Conservation (phyloP, 1,139 yeast genomes). For the Magnusiomyces fungicola region DNA sequence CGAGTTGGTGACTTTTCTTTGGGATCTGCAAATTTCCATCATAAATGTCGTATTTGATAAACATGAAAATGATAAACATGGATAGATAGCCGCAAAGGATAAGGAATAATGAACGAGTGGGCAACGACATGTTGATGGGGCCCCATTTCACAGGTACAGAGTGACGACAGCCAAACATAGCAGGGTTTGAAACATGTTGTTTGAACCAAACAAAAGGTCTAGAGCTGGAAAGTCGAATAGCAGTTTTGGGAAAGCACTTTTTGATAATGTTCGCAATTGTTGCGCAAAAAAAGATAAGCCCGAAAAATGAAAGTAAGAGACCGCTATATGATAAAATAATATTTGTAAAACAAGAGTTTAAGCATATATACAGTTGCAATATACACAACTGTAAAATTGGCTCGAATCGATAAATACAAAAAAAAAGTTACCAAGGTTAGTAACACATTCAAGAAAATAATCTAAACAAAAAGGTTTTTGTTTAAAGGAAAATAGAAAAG, state of each 20-base stretch:
- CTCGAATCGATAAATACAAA: no score
- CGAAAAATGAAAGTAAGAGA: slow-evolving; percentile 24
- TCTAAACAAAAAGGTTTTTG: no score
- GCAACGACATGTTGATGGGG: slow-evolving; percentile 17
- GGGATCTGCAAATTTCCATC: slow-evolving; percentile 6
- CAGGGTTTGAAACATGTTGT: slow-evolving; percentile 10
- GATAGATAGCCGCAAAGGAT: slow-evolving; percentile 19
- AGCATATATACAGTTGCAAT: slow-evolving; percentile 1
- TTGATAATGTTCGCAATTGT: slow-evolving; percentile 18
- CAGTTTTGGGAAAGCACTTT: slow-evolving; percentile 2
- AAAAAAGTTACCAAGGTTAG: no score
- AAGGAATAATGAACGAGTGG: slow-evolving; percentile 21
- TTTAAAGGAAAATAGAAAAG: no score
- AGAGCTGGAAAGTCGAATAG: slow-evolving; percentile 1
- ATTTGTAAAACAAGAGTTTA: slow-evolving; percentile 1
- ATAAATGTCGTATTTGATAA: slow-evolving; percentile 11
- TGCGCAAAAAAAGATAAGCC: slow-evolving; percentile 18
- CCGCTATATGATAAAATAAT: slow-evolving; percentile 16
- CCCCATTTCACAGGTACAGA: slow-evolving; percentile 21
- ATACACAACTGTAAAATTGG: no score
- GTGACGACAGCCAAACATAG: slow-evolving; percentile 10
- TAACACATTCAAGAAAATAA: no score
- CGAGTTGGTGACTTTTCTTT: background rate
- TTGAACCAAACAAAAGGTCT: slow-evolving; percentile 1
- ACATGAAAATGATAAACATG: slow-evolving; percentile 15